Conservation (phyloP, 1,139 yeast genomes). For the Hyphopichia burtonii region DNA sequence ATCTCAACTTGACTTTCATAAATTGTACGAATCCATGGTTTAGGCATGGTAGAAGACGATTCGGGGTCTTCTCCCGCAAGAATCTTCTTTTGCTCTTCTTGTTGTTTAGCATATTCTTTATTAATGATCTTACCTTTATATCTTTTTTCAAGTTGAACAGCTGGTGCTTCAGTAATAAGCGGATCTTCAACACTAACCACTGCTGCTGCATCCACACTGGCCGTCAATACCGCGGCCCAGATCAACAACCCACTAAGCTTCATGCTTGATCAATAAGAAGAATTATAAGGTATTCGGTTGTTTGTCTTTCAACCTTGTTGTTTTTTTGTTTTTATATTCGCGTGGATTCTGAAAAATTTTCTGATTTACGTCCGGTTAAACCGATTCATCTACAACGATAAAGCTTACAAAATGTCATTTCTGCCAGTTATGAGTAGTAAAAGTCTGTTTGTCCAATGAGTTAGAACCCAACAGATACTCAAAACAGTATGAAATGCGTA, state of each 20-base stretch:
- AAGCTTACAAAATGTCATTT: neutral
- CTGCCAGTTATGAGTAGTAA: neutral
- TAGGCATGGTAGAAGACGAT: slow-evolving; percentile 27
- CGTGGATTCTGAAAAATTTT: neutral
- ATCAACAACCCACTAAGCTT: neutral
- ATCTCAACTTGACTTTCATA: slow-evolving; percentile 55
- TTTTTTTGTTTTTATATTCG: neutral
- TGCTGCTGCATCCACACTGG: slow-evolving; percentile 10
- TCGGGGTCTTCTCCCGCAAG: slow-evolving; percentile 10
- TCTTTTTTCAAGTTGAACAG: slow-evolving; percentile 25
- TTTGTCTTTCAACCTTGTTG: neutral
- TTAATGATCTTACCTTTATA: slow-evolving; percentile 38
- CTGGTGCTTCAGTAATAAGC: slow-evolving; percentile 8
- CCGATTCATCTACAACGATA: neutral
- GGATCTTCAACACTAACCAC: slow-evolving; percentile 9
- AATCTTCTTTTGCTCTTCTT: slow-evolving; percentile 18
- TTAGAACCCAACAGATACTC: neutral
- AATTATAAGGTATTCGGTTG: no score
- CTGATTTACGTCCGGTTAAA: neutral
- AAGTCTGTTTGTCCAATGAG: slow-evolving; percentile 1
- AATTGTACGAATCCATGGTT: slow-evolving; percentile 76
- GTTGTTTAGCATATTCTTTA: slow-evolving; percentile 37
- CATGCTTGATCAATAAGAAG: neutral
- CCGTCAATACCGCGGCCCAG: slow-evolving; percentile 7
- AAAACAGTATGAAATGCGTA: neutral